A percentile compares a stretch with the other conserved stretches of the same genome.
phyloP scores from a whole-genome alignment of 768 basidiomycete genomes.

The Leccinum boreale region DNA sequence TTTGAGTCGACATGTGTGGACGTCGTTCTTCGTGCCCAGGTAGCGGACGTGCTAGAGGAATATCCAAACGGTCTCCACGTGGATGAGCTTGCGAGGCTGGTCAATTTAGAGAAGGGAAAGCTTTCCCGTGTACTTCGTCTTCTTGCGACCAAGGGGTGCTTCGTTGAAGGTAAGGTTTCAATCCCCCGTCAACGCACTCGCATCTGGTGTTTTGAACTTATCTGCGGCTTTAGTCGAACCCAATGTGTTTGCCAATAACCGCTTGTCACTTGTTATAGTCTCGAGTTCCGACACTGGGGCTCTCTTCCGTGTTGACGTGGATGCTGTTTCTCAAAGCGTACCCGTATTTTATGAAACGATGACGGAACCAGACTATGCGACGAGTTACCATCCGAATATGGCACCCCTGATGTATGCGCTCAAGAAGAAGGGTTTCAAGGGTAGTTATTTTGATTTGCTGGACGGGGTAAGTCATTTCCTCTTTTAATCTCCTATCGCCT shows the following conservation, averaged over 20 bases:
- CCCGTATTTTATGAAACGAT: constrained; percentile 23
- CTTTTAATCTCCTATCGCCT: not conserved
- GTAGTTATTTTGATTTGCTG: constrained; percentile 21
- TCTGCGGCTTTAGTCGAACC: constrained; percentile 16
- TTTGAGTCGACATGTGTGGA: constrained; percentile 26
- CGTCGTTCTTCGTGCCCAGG: not conserved
- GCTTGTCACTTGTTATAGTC: constrained; percentile 27
- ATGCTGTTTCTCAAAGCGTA: constrained; percentile 13
- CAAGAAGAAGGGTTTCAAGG: constrained; percentile 13
- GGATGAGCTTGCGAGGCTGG: constrained; percentile 21
- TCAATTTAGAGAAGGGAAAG: constrained; percentile 26
- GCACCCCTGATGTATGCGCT: constrained; percentile 22
- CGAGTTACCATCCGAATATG: constrained; percentile 19
- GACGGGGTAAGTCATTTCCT: constrained; percentile 14
- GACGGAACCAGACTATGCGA: constrained; percentile 23
- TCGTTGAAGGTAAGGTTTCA: not conserved
- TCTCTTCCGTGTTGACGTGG: constrained; percentile 4
- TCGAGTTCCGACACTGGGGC: constrained; percentile 10
- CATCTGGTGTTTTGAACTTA: not conserved
- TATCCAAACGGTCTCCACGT: constrained; percentile 29
- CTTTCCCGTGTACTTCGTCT: constrained; percentile 30
- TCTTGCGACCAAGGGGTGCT: constrained; percentile 28
- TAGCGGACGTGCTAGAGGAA: constrained; percentile 6
- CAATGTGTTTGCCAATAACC: constrained; percentile 32
- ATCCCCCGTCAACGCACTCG: not conserved